These are phyloP conservation scores for Trypanosoma platydactyli DNA, from an alignment of 208 protist genomes.

Conservation along the genomic window DNA sequence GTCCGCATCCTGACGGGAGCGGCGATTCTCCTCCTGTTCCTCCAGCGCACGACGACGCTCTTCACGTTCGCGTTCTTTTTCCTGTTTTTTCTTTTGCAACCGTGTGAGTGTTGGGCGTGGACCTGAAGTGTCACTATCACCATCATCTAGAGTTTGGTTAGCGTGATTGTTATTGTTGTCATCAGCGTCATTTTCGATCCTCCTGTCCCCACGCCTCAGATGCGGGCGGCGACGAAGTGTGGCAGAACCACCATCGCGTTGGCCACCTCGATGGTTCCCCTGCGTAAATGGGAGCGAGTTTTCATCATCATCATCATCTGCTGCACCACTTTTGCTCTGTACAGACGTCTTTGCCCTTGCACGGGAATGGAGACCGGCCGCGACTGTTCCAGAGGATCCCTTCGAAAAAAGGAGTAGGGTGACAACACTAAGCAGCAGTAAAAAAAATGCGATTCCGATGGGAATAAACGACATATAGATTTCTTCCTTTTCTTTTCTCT, in stretches of 20 bases:
- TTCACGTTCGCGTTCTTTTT: constrained; percentile 55
- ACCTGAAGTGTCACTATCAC: constrained; percentile 15
- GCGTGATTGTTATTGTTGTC: not conserved
- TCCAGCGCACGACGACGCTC: constrained; percentile 39
- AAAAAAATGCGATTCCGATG: not conserved
- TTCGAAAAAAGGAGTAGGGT: not conserved
- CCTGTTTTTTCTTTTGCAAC: constrained; percentile 61
- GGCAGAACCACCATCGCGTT: not conserved
- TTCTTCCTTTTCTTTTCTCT: not conserved
- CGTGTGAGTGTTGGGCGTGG: constrained; percentile 38
- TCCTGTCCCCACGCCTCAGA: not conserved
- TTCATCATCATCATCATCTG: constrained; percentile 17
- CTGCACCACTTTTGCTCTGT: not conserved
- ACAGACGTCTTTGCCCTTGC: not conserved
- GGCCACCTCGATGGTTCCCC: no score
- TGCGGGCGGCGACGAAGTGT: constrained; percentile 6
- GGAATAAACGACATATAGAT: not conserved
- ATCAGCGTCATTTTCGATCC: not conserved
- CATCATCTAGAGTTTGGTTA: not conserved
- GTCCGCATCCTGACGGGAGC: constrained; percentile 16
- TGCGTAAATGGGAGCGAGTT: no score
- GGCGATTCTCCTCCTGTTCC: constrained; percentile 15
- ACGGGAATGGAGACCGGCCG: not conserved
- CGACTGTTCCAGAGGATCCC: not conserved
- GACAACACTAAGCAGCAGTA: not conserved